Evolutionary conservation across 202 grass and related monocot genomes (phyloP), one percentile per base, ranked within the genome.

Genomic region (Saccharum hybrid): DNA sequence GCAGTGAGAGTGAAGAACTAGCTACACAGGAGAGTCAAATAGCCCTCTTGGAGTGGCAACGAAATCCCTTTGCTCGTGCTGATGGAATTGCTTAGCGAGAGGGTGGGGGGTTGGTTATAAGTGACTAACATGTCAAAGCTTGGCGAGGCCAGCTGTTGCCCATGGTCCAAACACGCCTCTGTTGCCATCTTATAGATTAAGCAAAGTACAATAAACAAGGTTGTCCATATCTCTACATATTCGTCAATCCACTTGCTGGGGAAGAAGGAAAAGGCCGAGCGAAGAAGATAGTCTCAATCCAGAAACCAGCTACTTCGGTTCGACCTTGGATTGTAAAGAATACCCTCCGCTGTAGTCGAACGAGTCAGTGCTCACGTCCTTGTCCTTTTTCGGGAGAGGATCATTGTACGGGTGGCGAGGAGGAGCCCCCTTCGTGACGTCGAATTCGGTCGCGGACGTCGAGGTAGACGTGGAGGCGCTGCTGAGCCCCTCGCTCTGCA

Each of bases 301-400:
- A 40, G 36, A 52, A 76, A 80, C 37, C 70, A 72, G 73, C 85
- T 97, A 97, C 77, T 94, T 92, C 1, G 94, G 92, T 77, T 97
- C 86, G 73, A 94, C 63, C 74, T 87, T 94, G n/a, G 85, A 77
- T 67, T 85, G 84, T 62, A 92, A 72, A 16, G 88, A 88, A 78
- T 94, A 92, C 7, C 91, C 94, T 10, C 94, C 92, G 68, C 94
- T 97, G 63, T 97, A 94, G 28, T 94, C 88, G 6, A 97, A 94
- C 1, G 94, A 91, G 66, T 69, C 79, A 16, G 74, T 92, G 83
- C 92, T 92, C 34, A 84, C 46, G 34, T 94, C 93, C 86, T 94
- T 96, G 8, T 86, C 89, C 83, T 94, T 94, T 28, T 71, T 90
- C 0, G 78, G 75, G 21, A 82, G 78, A 56, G 96, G 87, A 64